Evolutionary conservation across 1,139 yeast genomes (phyloP), one percentile per base, ranked within the genome.

Genomic region (Kurtzmaniella natalensis): DNA sequence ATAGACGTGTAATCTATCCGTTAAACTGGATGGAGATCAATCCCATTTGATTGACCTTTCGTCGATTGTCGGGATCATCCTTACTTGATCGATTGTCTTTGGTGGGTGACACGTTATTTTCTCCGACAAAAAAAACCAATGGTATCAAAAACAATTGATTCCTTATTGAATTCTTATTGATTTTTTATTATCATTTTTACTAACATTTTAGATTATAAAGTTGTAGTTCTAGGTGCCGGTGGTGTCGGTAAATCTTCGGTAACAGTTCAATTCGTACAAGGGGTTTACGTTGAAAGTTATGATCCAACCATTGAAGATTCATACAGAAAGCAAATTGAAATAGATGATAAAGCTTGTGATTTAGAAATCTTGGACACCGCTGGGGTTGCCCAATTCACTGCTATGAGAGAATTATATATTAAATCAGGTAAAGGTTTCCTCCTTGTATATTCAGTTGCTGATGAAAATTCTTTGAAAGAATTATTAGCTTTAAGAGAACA

Each of bases 321-420:
- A 1, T 92, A 92, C 60, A 71, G 96, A 40, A 92, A 89, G 50
- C 94, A 87, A 47, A 81, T 89, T 39, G 92, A 86, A 52, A 82
- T 92, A 33, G 96, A 92, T 59, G 95, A 94, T 31, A 78, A 94
- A 50, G 84, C 92, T 4, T 86, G 95, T 50, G 89, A 87, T 47
- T 70, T 92, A 44, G 97, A 70, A 48, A 69, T 70, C 37, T 61
- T 70, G 45, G 76, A 70, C 46, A 70, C 76, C 3, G 76, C 76
- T 1, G 76, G 76, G 25, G 73, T 70, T 25, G 76, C 76, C 23
- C 76, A 70, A 48, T 70, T 70, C 51, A 69, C 74, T 5, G 75
- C 76, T 35, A 70, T 78, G 63, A 59, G 87, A 41, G 80, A 81
- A 51, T 68, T 82, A 43, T 88, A 88, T 57, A 88, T 88, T 57